Conservation (phyloP, 805 yeast species). For the Sugiyamaella americana region DNA sequence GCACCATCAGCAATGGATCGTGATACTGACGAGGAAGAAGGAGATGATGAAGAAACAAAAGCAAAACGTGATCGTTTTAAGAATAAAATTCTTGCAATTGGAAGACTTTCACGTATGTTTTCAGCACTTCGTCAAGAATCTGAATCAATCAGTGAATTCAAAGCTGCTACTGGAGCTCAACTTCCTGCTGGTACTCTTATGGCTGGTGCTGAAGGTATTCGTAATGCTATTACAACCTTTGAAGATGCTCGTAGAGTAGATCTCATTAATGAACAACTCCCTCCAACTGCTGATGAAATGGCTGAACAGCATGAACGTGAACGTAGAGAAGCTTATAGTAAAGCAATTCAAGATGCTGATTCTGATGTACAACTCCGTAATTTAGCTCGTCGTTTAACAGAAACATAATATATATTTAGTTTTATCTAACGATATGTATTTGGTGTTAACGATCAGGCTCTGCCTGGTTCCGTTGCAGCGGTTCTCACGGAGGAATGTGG, state of each 20-base stretch:
- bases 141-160: slow-evolving; percentile 76
- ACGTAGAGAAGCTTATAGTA: slow-evolving; percentile 34
- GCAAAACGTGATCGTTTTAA: slow-evolving; percentile 48
- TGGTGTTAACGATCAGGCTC: too few species aligned
- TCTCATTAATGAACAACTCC: slow-evolving; percentile 76
- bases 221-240: slow-evolving; percentile 60
- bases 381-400: slow-evolving; percentile 24
- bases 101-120: slow-evolving; percentile 92
- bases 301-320: slow-evolving; percentile 39
- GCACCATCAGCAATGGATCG: slow-evolving; percentile 1
- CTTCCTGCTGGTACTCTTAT: slow-evolving; percentile 82
- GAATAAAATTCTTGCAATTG: slow-evolving; percentile 90
- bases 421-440: too few species aligned
- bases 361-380: slow-evolving; percentile 23
- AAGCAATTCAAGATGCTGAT: slow-evolving; percentile 26
- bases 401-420: background rate
- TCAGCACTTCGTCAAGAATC: slow-evolving; percentile 81
- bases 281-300: slow-evolving; percentile 66
- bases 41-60: slow-evolving; percentile 14
- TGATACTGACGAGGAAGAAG: background rate
- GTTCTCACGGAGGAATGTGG: too few species aligned
- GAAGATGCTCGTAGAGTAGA: slow-evolving; percentile 82
- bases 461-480: too few species aligned
- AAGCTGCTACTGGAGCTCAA: slow-evolving; percentile 63
- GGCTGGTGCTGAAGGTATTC: slow-evolving; percentile 76